A percentile compares a stretch with the other conserved stretches of the same genome.
phyloP scores from a whole-genome alignment of 257 asterid genomes.

The Linderniella brevidens region DNA sequence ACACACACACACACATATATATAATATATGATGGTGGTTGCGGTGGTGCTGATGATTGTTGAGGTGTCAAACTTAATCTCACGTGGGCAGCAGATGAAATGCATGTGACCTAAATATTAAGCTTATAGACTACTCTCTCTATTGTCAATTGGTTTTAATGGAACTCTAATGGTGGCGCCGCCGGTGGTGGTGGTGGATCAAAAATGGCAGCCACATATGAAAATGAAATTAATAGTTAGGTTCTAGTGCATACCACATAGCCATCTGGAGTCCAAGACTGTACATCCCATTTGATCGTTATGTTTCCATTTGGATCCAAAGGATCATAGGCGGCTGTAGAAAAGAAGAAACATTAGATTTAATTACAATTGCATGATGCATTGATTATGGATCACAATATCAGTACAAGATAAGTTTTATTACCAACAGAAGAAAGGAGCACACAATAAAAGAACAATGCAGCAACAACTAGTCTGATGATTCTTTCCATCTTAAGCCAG shows the following conservation, averaged over 20 bases:
- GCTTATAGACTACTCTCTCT: too few species aligned
- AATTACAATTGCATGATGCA: not conserved
- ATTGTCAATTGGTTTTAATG: too few species aligned
- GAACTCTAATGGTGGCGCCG: too few species aligned
- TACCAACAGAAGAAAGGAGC: slow-evolving; percentile 30
- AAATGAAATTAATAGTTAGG: too few species aligned
- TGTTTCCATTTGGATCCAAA: slow-evolving; percentile 64
- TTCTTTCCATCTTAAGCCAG: not conserved
- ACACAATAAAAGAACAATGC: slow-evolving; percentile 13
- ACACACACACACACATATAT: not conserved
- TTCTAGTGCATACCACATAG: slow-evolving; percentile 37
- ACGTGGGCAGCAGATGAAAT: too few species aligned
- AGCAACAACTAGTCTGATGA: slow-evolving; percentile 18
- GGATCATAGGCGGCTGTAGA: slow-evolving; percentile 57
- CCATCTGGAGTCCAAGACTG: slow-evolving; percentile 81
- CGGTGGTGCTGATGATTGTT: not conserved
- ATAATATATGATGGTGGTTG: not conserved
- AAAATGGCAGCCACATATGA: too few species aligned
- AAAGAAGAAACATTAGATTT: not conserved
- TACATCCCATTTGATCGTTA: slow-evolving; percentile 74
- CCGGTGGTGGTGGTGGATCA: too few species aligned
- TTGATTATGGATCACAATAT: too few species aligned
- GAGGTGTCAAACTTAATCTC: too few species aligned
- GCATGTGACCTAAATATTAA: too few species aligned
- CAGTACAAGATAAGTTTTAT: not conserved